These are phyloP conservation scores for Collariella sp. DNA, from an alignment of 495 filamentous ascomycete genomes.

Conservation along the genomic window DNA sequence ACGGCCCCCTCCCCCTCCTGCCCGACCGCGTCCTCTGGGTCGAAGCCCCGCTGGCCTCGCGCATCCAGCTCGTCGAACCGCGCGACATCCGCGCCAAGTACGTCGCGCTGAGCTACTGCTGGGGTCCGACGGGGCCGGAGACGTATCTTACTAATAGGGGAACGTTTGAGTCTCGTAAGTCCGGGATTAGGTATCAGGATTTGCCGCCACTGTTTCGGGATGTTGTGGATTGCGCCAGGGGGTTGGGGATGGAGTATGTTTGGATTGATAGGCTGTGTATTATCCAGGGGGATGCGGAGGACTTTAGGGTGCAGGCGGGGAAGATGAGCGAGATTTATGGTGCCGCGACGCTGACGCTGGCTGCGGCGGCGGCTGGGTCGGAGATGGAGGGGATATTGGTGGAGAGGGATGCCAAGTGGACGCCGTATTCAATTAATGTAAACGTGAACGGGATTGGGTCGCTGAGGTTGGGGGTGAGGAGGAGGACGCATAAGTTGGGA, in stretches of 20 bases:
- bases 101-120: constrained; percentile 14
- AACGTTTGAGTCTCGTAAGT: background rate
- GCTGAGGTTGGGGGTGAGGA: background rate
- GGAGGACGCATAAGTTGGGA: background rate
- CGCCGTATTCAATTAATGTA: background rate
- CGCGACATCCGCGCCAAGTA: constrained; percentile 4
- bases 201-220: constrained; percentile 8
- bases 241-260: constrained; percentile 11
- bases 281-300: constrained; percentile 7
- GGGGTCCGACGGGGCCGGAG: constrained; percentile 1
- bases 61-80: constrained; percentile 7
- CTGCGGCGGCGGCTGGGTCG: constrained; percentile 3
- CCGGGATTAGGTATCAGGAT: background rate
- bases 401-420: background rate
- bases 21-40: constrained; percentile 2
- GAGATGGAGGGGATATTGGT: constrained; percentile 1
- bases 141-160: constrained; percentile 5
- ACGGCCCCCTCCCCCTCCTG: background rate
- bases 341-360: constrained; percentile 10
- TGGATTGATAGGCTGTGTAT: constrained; percentile 19
- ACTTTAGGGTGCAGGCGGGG: constrained; percentile 1
- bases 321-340: constrained; percentile 14
- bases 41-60: background rate
- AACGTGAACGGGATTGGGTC: background rate
- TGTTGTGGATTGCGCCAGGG: background rate